phyloP scores from a whole-genome alignment of 2,329 filamentous ascomycete species.

The Xylariomycetidae sp. region DNA sequence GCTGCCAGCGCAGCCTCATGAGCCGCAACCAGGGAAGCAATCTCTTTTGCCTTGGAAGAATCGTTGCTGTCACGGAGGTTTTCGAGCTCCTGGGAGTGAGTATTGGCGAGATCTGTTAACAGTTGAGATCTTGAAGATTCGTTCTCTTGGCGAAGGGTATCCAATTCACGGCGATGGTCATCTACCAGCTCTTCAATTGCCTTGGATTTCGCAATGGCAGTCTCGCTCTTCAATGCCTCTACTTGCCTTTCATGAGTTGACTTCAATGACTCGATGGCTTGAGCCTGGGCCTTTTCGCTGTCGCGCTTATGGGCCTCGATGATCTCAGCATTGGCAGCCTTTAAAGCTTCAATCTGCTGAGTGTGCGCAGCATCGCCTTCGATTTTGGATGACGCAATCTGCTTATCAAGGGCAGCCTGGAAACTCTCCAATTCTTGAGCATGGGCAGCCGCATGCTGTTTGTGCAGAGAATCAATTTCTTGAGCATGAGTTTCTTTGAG shows the following conservation, averaged over 20 bases:
- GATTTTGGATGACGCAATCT: conserved; percentile 26
- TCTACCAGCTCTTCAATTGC: conserved; percentile 19
- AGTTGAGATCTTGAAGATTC: conserved; percentile 15
- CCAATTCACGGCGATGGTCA: conserved; percentile 19
- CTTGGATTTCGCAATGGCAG: conserved; percentile 16
- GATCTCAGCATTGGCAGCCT: conserved; percentile 26
- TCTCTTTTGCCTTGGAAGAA: conserved; percentile 10
- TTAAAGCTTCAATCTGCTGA: conserved; percentile 25
- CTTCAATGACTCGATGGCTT: conserved; percentile 23
- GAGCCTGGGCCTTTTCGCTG: conserved; percentile 17
- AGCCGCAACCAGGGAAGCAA: conserved; percentile 9
- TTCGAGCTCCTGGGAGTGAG: conserved; percentile 17
- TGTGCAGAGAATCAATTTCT: conserved; percentile 23
- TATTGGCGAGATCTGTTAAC: conserved; percentile 10
- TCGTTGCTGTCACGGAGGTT: conserved; percentile 14
- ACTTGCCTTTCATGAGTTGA: conserved; percentile 23
- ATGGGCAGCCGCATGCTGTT: conserved; percentile 23
- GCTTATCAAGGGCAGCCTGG: conserved; percentile 26
- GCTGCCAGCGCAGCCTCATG: conserved; percentile 12
- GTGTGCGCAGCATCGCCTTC: conserved; percentile 25
- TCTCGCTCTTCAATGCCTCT: conserved; percentile 21
- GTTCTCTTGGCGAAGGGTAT: conserved; percentile 16
- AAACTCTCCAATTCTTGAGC: conserved; percentile 27
- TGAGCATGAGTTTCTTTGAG: conserved; percentile 23
- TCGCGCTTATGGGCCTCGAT: conserved; percentile 28